Conservation (phyloP, 106 monocot species). For the Narthecium ossifragum region DNA sequence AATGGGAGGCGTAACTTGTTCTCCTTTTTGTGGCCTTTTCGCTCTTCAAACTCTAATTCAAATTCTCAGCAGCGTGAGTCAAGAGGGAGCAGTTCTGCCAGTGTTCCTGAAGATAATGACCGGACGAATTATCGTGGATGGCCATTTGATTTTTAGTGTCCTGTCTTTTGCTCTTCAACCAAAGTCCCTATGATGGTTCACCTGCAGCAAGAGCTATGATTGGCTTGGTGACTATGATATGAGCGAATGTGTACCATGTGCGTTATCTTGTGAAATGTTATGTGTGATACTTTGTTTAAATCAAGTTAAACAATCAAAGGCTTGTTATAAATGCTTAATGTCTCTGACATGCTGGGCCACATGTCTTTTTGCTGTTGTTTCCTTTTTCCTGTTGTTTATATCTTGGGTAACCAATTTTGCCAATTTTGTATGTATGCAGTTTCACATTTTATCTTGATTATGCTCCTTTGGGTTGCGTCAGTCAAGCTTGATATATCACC, state of each 20-base stretch:
- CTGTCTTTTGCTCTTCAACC: not conserved
- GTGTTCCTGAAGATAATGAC: constrained; percentile 31
- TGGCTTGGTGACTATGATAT: no score
- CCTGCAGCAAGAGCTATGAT: no score
- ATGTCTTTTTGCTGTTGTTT: no score
- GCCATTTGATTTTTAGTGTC: constrained; percentile 34
- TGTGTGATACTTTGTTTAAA: not conserved
- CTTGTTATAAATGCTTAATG: no score
- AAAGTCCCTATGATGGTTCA: not conserved
- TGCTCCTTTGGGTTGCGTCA: no score
- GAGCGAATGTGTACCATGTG: not conserved
- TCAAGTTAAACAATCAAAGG: no score
- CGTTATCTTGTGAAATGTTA: not conserved
- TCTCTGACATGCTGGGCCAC: no score
- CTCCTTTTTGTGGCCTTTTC: constrained; percentile 66
- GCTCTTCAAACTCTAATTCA: constrained; percentile 25
- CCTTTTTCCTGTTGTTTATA: no score
- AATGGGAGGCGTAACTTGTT: constrained; percentile 44
- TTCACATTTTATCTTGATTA: no score
- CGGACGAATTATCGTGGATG: constrained; percentile 43
- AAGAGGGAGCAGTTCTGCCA: constrained; percentile 15
- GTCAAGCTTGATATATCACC: no score
- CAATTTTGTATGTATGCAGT: no score
- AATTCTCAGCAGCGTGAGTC: constrained; percentile 7
- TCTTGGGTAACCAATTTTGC: no score